Base-by-base conservation (phyloP, 495 filamentous ascomycete species). In the Zalerion maritima region DNA sequence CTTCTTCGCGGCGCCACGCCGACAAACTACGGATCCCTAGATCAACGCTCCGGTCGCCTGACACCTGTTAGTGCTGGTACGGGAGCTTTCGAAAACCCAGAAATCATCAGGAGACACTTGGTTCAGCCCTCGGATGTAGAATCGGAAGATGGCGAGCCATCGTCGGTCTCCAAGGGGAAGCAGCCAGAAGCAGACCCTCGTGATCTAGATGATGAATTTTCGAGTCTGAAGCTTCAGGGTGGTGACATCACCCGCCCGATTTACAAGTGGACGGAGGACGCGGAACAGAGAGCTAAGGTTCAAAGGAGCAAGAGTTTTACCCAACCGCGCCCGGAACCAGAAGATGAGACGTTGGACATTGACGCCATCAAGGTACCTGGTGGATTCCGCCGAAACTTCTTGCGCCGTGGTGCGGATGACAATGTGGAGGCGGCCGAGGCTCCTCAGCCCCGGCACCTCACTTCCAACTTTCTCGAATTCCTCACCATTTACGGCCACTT, bases 401-500 rank as follows among this genome's bases (percentile, higher is more conserved):
- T 97, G 6, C 66, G 84, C 20, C 61, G 81, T 33, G n/a, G n/a
- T n/a, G n/a, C n/a, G n/a, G n/a, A n/a, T n/a, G n/a, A n/a, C n/a
- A n/a, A n/a, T n/a, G n/a, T n/a, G n/a, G n/a, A n/a, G n/a, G 60
- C 71, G 6, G 79, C 60, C 11, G 67, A 54, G 6, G 78, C 74
- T 33, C 73, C 71, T 2, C 64, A 62, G 14, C 72, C 71, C 21
- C 74, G 70, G 28, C 57, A 92, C 10, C 71, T 94, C 24, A 91
- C 89, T 8, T 81, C 54, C 39, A 96, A 77, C 53, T 97, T 97
- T 43, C 71, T 94, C 24, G 91, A 97, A 47, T 97, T 96, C 41
- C 50, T 97, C 28, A 85, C 79, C 5, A 62, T 97, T 10, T 94
- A 94, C 41, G 89, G 91, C 3, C 91, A 96, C 55, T 97, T 96